Evolutionary conservation across 1,284 basidiomycete species (phyloP).

Genomic region (Leucoagaricus sp.): DNA sequence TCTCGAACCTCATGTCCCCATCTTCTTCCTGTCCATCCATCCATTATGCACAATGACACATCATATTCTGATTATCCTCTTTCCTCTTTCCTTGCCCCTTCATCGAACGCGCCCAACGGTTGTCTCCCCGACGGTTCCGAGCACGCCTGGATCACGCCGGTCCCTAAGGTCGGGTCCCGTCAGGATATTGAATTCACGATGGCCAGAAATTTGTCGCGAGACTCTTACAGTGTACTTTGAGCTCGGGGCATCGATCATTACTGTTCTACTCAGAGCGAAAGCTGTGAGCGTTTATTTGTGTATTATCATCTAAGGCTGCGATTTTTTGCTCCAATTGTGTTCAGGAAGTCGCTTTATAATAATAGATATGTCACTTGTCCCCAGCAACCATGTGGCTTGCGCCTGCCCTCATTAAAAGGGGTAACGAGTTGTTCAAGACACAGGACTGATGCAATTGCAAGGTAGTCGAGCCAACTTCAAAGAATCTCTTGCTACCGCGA

Average conservation of each 20-base stretch:
- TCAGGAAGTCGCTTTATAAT: constrained; percentile 2
- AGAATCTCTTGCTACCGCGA: too few relatives aligned
- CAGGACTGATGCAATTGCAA: constrained; percentile 3
- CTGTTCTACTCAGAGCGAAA: neutral
- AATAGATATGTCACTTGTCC: constrained; percentile 11
- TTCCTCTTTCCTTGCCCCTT: neutral
- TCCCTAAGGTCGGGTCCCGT: neutral
- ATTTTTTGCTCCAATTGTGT: neutral
- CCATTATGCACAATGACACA: constrained; percentile 15
- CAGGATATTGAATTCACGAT: neutral
- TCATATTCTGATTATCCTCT: constrained; percentile 8
- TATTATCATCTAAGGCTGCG: neutral
- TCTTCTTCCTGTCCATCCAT: neutral
- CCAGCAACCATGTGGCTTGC: constrained; percentile 13
- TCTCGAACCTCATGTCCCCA: constrained; percentile 14
- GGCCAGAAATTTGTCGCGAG: neutral
- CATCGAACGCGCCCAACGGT: neutral
- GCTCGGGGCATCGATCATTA: neutral
- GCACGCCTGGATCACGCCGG: neutral
- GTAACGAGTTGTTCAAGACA: constrained; percentile 8
- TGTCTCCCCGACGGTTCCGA: constrained; percentile 9
- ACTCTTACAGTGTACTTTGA: neutral
- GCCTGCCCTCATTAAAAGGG: constrained; percentile 5
- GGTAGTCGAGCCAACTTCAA: neutral
- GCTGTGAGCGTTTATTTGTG: neutral